These are phyloP conservation scores for Lactifluus rugatus DNA, from an alignment of 768 basidiomycete species.

Conservation along the genomic window DNA sequence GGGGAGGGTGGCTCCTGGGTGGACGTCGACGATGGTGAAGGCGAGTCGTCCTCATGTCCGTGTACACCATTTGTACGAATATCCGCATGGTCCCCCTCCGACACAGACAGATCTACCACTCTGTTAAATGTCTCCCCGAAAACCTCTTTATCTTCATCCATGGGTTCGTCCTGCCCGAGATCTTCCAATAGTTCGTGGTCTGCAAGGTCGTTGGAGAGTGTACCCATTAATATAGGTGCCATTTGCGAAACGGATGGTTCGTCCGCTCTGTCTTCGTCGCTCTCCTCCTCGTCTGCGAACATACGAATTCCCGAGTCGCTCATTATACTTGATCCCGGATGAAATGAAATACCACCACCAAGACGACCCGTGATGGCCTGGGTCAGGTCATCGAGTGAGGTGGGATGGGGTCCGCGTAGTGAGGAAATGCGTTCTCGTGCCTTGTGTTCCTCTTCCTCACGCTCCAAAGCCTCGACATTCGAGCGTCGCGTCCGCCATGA, in stretches of 20 bases:
- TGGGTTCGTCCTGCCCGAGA: conserved; percentile 43
- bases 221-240: conserved; percentile 11
- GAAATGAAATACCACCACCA: conserved; percentile 49
- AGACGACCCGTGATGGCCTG: conserved; percentile 12
- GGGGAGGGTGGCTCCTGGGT: conserved; percentile 29
- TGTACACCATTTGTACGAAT: conserved; percentile 18
- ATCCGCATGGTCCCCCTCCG: conserved; percentile 25
- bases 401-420: not conserved
- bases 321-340: conserved; percentile 43
- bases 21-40: conserved; percentile 21
- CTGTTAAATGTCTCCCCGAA: conserved; percentile 19
- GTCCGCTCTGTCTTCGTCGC: conserved; percentile 51
- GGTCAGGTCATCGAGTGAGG: conserved; percentile 12
- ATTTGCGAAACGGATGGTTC: conserved; percentile 13
- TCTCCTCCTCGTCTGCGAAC: conserved; percentile 46
- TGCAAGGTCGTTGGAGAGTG: conserved; percentile 44
- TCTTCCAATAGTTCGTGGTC: conserved; percentile 52
- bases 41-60: conserved; percentile 9
- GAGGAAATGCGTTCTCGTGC: conserved; percentile 1
- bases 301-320: conserved; percentile 43
- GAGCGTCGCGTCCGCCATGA: conserved; percentile 48
- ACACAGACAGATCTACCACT: conserved; percentile 28
- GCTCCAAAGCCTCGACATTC: conserved; percentile 40
- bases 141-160: conserved; percentile 25
- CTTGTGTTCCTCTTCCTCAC: conserved; percentile 29